Base-by-base conservation (phyloP, 1,139 yeast genomes). In the Candida smagusa region DNA sequence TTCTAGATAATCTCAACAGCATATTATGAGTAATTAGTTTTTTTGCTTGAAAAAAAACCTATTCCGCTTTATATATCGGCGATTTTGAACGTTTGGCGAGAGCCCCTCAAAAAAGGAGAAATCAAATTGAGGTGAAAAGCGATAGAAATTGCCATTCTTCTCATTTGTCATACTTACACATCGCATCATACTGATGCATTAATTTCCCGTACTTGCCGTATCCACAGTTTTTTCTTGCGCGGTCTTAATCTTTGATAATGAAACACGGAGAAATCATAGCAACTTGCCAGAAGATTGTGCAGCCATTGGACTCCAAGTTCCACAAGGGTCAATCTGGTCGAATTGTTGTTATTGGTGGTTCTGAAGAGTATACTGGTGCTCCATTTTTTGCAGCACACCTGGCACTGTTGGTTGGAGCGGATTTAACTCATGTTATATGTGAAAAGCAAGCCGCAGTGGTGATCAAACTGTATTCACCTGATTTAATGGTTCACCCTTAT, bases 311-410 rank as follows among this genome's bases (percentile, higher is more conserved):
- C 6, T 78, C 87, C 4, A 50, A 61, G 6, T 84, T 85, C 57
- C 85, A 92, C 62, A 92, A 92, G 58, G 98, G 98, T 29, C 97
- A 92, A 62, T 86, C 90, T 2, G 97, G 97, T 4, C 72, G 88
- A 43, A 70, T 92, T 4, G 89, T 83, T 6, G 88, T 92, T 0
- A 76, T 92, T 42, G 98, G 98, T 9, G 98, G 98, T 1, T 83
- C 94, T 57, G 94, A 86, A 56, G 97, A 90, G 54, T 88, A 86
- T 57, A 90, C 97, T 0, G 98, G 98, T 0, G 98, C 98, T 0
- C 98, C 98, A 2, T 92, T 72, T 63, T 92, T 92, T 58, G 76
- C 95, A 22, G 84, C 94, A 9, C 82, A 85, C 55, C 86, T 96
- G 1, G 79, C 95, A 1, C 86, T 95, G 2, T 63, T 84, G 24